These are phyloP conservation scores for Monosporascus sp. DNA, from an alignment of 2,329 filamentous ascomycete species.

Conservation along the genomic window DNA sequence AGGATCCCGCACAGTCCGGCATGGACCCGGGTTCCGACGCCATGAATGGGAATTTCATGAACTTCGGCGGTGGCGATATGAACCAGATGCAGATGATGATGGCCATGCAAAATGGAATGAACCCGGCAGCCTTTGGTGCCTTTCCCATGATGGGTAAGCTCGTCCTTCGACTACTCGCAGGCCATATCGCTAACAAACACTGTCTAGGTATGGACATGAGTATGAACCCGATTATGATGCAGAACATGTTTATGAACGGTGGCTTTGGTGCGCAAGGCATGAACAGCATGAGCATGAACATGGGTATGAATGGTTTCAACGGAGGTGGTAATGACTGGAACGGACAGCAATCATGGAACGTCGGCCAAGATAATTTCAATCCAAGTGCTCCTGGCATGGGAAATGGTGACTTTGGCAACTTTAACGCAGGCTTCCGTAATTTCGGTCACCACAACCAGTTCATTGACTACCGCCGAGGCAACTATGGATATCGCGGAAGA, in stretches of 20 bases:
- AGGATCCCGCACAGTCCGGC: slow-evolving; percentile 23
- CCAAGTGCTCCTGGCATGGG: slow-evolving; percentile 78
- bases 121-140: slow-evolving; percentile 46
- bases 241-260: slow-evolving; percentile 75
- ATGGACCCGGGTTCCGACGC: slow-evolving; percentile 29
- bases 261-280: slow-evolving; percentile 66
- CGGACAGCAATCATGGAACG: slow-evolving; percentile 77
- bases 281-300: slow-evolving; percentile 70
- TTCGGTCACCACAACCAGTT: slow-evolving; percentile 70
- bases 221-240: slow-evolving; percentile 76
- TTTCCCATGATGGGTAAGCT: slow-evolving; percentile 84
- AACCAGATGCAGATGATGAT: slow-evolving; percentile 79
- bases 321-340: slow-evolving; percentile 73
- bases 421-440: slow-evolving; percentile 76
- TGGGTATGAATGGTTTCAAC: slow-evolving; percentile 67
- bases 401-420: slow-evolving; percentile 73
- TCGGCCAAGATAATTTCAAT: slow-evolving; percentile 85
- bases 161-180: neutral
- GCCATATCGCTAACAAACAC: slow-evolving; percentile 22
- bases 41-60: slow-evolving; percentile 52
- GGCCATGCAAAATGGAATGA: slow-evolving; percentile 67
- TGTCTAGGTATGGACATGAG: slow-evolving; percentile 71
- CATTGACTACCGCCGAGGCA: slow-evolving; percentile 71
- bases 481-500: slow-evolving; percentile 63
- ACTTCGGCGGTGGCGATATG: slow-evolving; percentile 60